phyloP scores from a whole-genome alignment of 495 filamentous ascomycete species.

The Aspergillus indologenus region DNA sequence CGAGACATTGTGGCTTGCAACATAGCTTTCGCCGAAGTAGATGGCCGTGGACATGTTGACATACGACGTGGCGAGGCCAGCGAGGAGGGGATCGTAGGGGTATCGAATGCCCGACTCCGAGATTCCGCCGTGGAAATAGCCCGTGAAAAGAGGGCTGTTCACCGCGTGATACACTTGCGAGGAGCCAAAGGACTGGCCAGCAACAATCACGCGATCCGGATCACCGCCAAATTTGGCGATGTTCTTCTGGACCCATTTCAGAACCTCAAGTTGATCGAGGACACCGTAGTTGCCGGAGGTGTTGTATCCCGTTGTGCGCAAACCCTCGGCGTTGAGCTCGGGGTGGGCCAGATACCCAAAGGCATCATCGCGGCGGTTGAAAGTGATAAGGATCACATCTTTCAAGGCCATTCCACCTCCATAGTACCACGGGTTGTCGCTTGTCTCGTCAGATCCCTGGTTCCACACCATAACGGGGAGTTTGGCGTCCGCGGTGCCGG shows the following conservation, averaged over 20 bases:
- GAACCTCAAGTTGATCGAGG: constrained; percentile 35
- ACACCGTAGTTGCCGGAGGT: constrained; percentile 38
- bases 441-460: no score
- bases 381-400: constrained; percentile 19
- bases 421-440: no score
- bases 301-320: no score
- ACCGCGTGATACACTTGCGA: constrained; percentile 28
- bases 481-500: no score
- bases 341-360: constrained; percentile 36
- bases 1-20: not conserved
- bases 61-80: constrained; percentile 13
- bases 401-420: constrained; percentile 17
- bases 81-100: constrained; percentile 10
- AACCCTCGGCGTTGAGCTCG: constrained; percentile 10
- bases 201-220: constrained; percentile 36
- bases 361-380: constrained; percentile 28
- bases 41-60: constrained; percentile 9
- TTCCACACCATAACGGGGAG: no score
- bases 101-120: constrained; percentile 15
- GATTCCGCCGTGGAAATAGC: constrained; percentile 7
- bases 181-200: constrained; percentile 47
- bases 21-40: constrained; percentile 10
- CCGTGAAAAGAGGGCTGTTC: constrained; percentile 10
- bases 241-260: constrained; percentile 46
- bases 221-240: constrained; percentile 45